phyloP scores from a whole-genome alignment of 352 stramenopile species.

The Globisporangium cederbergense region DNA sequence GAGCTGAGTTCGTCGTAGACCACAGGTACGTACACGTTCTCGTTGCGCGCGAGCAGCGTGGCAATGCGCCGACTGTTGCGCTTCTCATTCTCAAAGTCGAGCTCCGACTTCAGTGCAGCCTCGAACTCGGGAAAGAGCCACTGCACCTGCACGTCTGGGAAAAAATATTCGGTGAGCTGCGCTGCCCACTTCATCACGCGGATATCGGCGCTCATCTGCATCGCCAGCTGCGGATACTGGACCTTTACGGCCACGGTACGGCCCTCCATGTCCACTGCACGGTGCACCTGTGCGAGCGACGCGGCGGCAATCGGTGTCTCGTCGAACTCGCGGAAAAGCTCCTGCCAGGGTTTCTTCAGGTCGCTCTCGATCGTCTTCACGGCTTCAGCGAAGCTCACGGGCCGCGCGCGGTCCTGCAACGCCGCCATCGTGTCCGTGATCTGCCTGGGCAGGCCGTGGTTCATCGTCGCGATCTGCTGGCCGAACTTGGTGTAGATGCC shows the following conservation, averaged over 20 bases:
- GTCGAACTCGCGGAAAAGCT: constrained; percentile 91
- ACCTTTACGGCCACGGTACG: constrained; percentile 95
- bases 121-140: constrained; percentile 97
- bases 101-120: constrained; percentile 57
- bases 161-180: constrained; percentile 70
- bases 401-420: constrained; percentile 92
- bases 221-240: constrained; percentile 88
- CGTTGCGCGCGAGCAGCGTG: constrained; percentile 49
- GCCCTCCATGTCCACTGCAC: constrained; percentile 85
- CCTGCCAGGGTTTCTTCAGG: constrained; percentile 60
- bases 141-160: constrained; percentile 88
- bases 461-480: constrained; percentile 96
- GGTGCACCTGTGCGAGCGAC: constrained; percentile 95
- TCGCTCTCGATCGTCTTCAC: constrained; percentile 57
- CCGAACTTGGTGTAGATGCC: constrained; percentile 98
- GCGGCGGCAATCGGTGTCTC: constrained; percentile 91
- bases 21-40: constrained; percentile 74
- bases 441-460: constrained; percentile 93
- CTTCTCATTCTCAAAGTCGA: constrained; percentile 87
- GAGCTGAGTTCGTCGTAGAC: constrained; percentile 86
- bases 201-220: constrained; percentile 76
- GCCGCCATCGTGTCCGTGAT: constrained; percentile 90
- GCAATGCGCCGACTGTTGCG: constrained; percentile 71
- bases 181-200: constrained; percentile 65
- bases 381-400: constrained; percentile 46